A percentile compares a stretch with the other conserved stretches of the same genome.
Evolutionary conservation across 768 basidiomycete genomes (phyloP).

Genomic region (Suillus bovinus): DNA sequence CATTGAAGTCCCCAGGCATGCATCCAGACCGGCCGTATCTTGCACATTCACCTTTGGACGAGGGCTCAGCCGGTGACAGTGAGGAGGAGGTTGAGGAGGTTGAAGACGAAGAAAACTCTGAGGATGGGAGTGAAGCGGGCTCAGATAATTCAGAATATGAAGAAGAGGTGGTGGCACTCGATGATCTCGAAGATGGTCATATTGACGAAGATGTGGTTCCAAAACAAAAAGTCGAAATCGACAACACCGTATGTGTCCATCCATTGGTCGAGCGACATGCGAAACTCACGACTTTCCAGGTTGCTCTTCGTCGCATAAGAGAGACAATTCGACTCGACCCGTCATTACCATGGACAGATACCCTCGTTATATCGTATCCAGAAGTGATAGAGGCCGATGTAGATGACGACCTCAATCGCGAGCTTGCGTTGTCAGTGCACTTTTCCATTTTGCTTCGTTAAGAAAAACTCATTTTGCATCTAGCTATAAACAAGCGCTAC

Average conservation of each 20-base stretch:
- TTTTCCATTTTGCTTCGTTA: background rate
- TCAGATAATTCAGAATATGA: conserved; percentile 32
- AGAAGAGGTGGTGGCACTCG: conserved; percentile 56
- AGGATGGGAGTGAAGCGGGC: conserved; percentile 15
- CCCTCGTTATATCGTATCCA: conserved; percentile 70
- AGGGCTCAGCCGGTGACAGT: conserved; percentile 17
- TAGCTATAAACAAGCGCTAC: conserved; percentile 95
- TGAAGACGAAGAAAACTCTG: conserved; percentile 22
- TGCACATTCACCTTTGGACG: conserved; percentile 28
- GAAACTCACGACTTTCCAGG: conserved; percentile 38
- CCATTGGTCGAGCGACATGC: background rate
- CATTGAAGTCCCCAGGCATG: too few species aligned
- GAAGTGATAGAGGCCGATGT: conserved; percentile 75
- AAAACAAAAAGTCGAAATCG: conserved; percentile 71
- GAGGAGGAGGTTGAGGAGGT: conserved; percentile 32
- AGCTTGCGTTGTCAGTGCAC: conserved; percentile 79
- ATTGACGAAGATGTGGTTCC: conserved; percentile 83
- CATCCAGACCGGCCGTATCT: too few species aligned
- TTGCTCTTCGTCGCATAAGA: conserved; percentile 79
- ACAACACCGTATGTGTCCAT: conserved; percentile 64
- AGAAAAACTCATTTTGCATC: background rate
- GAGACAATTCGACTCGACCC: conserved; percentile 74
- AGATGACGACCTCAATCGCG: conserved; percentile 88
- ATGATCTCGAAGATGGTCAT: conserved; percentile 60
- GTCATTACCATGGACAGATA: conserved; percentile 83